Evolutionary conservation across 129 eudicot genomes (phyloP).

Genomic region (Arctium lappa): DNA sequence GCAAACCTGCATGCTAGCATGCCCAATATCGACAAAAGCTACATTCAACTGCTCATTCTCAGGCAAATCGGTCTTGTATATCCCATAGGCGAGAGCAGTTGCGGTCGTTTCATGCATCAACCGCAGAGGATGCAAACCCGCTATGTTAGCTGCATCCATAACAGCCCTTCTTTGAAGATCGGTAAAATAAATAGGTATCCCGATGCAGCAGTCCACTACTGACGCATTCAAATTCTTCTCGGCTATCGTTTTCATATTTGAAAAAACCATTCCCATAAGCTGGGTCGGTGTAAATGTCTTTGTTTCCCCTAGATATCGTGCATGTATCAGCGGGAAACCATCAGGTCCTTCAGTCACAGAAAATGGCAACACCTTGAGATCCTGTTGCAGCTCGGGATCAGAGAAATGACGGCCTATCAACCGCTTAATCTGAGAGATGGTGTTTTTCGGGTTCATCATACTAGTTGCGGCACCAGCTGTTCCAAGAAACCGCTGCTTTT

Average conservation of each 20-base stretch:
- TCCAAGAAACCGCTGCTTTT: conserved; percentile 90
- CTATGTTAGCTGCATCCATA: conserved; percentile 81
- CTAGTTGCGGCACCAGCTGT: conserved; percentile 94
- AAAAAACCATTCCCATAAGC: conserved; percentile 74
- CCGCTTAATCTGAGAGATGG: conserved; percentile 83
- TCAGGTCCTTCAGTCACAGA: conserved; percentile 82
- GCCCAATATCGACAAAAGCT: conserved; percentile 90
- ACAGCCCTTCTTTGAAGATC: conserved; percentile 93
- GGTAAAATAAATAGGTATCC: conserved; percentile 84
- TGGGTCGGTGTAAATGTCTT: conserved; percentile 82
- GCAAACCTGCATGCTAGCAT: conserved; percentile 96
- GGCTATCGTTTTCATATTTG: conserved; percentile 72
- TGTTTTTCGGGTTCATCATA: conserved; percentile 90
- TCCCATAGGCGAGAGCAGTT: conserved; percentile 93
- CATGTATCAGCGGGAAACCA: conserved; percentile 81
- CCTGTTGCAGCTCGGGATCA: conserved; percentile 86
- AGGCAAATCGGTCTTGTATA: conserved; percentile 85
- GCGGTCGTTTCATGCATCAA: conserved; percentile 94
- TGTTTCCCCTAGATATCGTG: conserved; percentile 63
- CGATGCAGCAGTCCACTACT: conserved; percentile 91
- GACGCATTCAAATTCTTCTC: conserved; percentile 83
- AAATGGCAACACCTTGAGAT: conserved; percentile 69
- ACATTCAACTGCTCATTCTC: conserved; percentile 80
- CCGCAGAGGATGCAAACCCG: conserved; percentile 82
- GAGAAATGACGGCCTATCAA: conserved; percentile 72